Percentiles rank a stretch among this genome's conserved stretches.
Conservation (phyloP, 306 rosid genomes). For the Prunus fruticosa region DNA sequence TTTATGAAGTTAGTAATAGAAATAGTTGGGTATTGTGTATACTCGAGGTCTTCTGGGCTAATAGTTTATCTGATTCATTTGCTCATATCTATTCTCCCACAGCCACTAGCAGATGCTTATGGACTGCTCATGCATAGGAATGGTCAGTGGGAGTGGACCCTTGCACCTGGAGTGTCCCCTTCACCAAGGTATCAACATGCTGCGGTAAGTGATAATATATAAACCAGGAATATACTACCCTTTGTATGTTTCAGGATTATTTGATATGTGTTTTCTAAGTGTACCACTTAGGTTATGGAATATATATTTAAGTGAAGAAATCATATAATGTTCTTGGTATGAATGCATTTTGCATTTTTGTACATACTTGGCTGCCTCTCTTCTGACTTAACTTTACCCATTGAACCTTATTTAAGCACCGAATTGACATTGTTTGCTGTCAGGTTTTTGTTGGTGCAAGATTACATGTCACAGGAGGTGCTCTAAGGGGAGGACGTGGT, state of each 20-base stretch:
- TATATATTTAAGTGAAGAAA: background rate
- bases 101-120: conserved; percentile 95
- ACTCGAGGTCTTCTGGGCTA: background rate
- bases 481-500: conserved; percentile 87
- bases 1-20: background rate
- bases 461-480: conserved; percentile 98
- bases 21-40: background rate
- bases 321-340: background rate
- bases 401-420: conserved; percentile 15
- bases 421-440: conserved; percentile 25
- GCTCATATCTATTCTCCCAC: conserved; percentile 27
- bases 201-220: conserved; percentile 67
- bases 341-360: background rate
- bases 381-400: conserved; percentile 12
- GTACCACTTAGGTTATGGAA: background rate
- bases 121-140: conserved; percentile 97
- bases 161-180: conserved; percentile 99
- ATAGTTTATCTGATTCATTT: conserved; percentile 1
- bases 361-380: background rate
- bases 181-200: conserved; percentile 97
- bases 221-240: background rate
- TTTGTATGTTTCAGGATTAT: conserved; percentile 12
- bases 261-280: background rate
- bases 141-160: conserved; percentile 99
- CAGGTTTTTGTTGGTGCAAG: conserved; percentile 99